These are phyloP conservation scores for Phytomonas francai DNA, from an alignment of 208 protist species.

Conservation along the genomic window DNA sequence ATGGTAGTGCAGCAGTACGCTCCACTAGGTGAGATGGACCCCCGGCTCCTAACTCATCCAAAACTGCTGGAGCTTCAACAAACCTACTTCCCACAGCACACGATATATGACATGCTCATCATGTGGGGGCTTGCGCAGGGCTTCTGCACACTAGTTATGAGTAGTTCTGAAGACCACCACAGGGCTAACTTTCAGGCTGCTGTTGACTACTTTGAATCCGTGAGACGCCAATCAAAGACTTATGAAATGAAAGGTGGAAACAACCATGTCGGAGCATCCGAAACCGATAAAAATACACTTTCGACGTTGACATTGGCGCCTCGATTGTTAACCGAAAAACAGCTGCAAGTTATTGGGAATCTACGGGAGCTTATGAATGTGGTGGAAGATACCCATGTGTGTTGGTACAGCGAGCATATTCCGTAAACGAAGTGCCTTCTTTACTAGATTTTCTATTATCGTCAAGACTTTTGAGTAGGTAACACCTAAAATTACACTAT, in stretches of 20 bases:
- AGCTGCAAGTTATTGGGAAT: slow-evolving; percentile 25
- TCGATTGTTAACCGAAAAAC: slow-evolving; percentile 28
- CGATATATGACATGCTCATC: slow-evolving; percentile 41
- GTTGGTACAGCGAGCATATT: slow-evolving; percentile 56
- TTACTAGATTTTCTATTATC: background rate
- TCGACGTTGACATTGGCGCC: background rate
- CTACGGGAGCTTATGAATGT: slow-evolving; percentile 40
- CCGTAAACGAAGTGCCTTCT: slow-evolving; percentile 21
- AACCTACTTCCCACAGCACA: slow-evolving; percentile 29
- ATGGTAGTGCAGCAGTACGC: slow-evolving; percentile 84
- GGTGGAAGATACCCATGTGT: slow-evolving; percentile 44
- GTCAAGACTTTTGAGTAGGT: background rate
- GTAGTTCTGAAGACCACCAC: slow-evolving; percentile 33
- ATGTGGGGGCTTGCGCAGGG: slow-evolving; percentile 73
- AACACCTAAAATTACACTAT: background rate
- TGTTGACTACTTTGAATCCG: slow-evolving; percentile 29
- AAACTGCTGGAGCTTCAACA: slow-evolving; percentile 28
- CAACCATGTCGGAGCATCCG: background rate
- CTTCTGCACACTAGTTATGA: slow-evolving; percentile 59
- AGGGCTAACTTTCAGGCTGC: slow-evolving; percentile 29
- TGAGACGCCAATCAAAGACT: background rate
- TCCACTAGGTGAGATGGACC: slow-evolving; percentile 50
- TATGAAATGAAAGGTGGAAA: background rate
- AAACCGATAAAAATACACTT: background rate
- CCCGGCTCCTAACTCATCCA: slow-evolving; percentile 40